Conservation (phyloP, 805 yeast species). For the Candida fluviatilis region DNA sequence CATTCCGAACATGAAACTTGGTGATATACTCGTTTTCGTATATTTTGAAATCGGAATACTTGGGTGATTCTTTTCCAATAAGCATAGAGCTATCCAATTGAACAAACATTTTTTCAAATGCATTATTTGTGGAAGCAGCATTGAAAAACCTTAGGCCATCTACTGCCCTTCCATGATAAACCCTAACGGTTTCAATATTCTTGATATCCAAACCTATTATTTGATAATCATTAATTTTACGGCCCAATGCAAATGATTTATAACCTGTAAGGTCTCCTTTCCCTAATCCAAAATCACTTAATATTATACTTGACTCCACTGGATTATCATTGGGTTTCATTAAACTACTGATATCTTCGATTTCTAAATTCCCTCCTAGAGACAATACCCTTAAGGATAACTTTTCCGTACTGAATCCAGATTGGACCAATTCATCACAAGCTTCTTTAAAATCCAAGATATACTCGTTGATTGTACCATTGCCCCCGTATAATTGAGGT, state of each 20-base stretch:
- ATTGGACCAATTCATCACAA: conserved; percentile 27
- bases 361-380: conserved; percentile 54
- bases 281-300: conserved; percentile 38
- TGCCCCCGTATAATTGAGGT: conserved; percentile 54
- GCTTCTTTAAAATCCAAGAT: conserved; percentile 41
- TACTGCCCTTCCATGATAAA: conserved; percentile 70
- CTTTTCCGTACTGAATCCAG: conserved; percentile 20
- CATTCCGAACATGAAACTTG: conserved; percentile 63
- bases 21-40: conserved; percentile 53
- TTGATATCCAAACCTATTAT: conserved; percentile 30
- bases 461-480: conserved; percentile 53
- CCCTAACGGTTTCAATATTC: conserved; percentile 46
- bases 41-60: conserved; percentile 54
- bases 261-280: conserved; percentile 33
- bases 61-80: conserved; percentile 50
- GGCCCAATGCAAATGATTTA: conserved; percentile 32
- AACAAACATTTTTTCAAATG: conserved; percentile 43
- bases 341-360: conserved; percentile 43
- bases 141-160: conserved; percentile 70
- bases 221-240: conserved; percentile 16
- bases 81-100: conserved; percentile 13
- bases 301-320: conserved; percentile 10
- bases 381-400: conserved; percentile 51
- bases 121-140: conserved; percentile 30
- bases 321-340: conserved; percentile 11